phyloP scores from a whole-genome alignment of 2,329 filamentous ascomycete genomes.

The Trichoderma harzianum region DNA sequence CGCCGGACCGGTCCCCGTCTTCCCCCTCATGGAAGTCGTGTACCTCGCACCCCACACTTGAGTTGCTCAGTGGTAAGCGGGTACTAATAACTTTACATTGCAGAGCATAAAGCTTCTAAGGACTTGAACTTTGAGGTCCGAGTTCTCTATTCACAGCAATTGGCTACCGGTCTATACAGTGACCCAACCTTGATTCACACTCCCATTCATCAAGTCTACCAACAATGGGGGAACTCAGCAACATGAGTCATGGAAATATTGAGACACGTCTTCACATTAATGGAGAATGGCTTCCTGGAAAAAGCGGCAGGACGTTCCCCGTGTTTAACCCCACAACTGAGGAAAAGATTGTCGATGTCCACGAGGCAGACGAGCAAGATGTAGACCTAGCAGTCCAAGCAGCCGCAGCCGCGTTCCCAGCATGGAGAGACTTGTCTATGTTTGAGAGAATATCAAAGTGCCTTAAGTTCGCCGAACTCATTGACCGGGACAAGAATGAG shows the following conservation, averaged over 20 bases:
- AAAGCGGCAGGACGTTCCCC: constrained; percentile 21
- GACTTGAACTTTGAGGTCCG: background rate
- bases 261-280: constrained; percentile 20
- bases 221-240: background rate
- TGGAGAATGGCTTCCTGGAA: constrained; percentile 18
- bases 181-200: background rate
- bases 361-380: constrained; percentile 20
- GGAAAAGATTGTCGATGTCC: constrained; percentile 22
- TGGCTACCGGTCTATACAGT: background rate
- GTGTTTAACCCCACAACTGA: constrained; percentile 26
- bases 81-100: background rate
- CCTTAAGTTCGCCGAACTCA: constrained; percentile 19
- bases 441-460: constrained; percentile 12
- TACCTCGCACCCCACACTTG: background rate
- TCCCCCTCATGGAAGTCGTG: background rate
- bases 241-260: background rate
- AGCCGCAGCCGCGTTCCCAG: constrained; percentile 19
- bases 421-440: constrained; percentile 14
- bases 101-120: background rate
- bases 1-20: background rate
- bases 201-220: background rate
- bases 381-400: constrained; percentile 20
- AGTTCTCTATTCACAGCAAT: background rate
- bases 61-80: background rate
- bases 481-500: constrained; percentile 17